Evolutionary conservation across 164 flowering plant genomes (phyloP).

Genomic region (Nymphaea thermarum): DNA sequence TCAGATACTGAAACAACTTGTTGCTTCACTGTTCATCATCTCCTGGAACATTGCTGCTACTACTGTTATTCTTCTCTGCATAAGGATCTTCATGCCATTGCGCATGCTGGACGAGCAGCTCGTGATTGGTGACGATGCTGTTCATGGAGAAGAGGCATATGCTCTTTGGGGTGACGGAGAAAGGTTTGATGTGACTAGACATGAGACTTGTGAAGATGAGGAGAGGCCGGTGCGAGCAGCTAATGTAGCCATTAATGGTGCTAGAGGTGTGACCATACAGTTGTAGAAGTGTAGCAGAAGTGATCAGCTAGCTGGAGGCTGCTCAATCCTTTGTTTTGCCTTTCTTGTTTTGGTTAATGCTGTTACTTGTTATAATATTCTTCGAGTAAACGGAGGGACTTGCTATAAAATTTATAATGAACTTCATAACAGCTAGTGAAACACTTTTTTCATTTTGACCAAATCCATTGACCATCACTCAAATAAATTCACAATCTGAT

Average conservation of each 20-base stretch:
- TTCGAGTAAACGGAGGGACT: no score
- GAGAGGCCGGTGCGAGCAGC: not conserved
- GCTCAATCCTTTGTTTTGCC: no score
- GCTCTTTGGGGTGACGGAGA: conserved; percentile 21
- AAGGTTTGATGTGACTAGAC: conserved; percentile 13
- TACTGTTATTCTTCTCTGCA: conserved; percentile 9
- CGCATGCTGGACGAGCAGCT: conserved; percentile 18
- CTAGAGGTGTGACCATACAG: not conserved
- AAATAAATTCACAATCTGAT: no score
- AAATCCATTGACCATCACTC: no score
- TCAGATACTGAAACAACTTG: conserved; percentile 14
- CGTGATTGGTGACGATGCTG: conserved; percentile 14
- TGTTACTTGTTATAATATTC: no score
- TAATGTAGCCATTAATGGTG: not conserved
- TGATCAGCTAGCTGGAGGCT: no score
- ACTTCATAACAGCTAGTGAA: no score
- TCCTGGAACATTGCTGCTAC: conserved; percentile 18
- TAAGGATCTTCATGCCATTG: conserved; percentile 14
- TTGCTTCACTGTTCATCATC: conserved; percentile 11
- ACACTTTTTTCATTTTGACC: no score
- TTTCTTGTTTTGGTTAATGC: no score
- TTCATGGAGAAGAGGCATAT: conserved; percentile 19
- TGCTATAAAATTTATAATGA: no score
- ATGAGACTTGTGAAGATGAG: not conserved
- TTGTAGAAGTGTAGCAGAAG: not conserved